Percentiles rank a stretch among this genome's conserved stretches.
phyloP scores from a whole-genome alignment of 2,329 filamentous ascomycete species.

The Fusarium sp. region DNA sequence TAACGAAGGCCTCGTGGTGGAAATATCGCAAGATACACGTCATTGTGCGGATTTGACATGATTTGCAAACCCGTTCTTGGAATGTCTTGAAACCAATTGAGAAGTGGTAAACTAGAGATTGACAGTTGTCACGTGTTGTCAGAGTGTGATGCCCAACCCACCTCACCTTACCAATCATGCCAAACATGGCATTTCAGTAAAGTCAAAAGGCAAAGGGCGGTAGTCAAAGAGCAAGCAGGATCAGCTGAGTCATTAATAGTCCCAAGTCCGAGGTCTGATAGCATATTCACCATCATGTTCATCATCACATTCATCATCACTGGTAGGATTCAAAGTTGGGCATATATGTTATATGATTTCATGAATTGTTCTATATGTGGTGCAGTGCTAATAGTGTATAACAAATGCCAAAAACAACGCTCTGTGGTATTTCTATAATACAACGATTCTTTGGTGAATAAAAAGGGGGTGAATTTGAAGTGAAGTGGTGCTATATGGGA shows the following conservation, averaged over 20 bases:
- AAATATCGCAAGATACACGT: neutral
- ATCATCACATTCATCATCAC: neutral
- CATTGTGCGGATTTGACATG: neutral
- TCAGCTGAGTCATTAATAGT: neutral
- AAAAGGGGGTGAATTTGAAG: neutral
- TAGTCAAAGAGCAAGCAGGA: neutral
- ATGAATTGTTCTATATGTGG: conserved; percentile 34
- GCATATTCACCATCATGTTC: neutral
- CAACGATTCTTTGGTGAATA: conserved; percentile 15
- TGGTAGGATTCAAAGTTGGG: neutral
- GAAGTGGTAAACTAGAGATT: neutral
- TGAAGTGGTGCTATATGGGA: neutral
- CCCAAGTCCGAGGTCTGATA: neutral
- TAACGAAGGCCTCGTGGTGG: neutral
- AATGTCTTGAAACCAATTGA: neutral
- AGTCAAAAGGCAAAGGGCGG: neutral
- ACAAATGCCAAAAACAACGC: conserved; percentile 24
- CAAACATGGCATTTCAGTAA: neutral
- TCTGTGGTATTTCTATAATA: conserved; percentile 39
- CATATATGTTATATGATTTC: conserved; percentile 1
- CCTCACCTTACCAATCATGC: neutral
- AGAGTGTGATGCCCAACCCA: neutral
- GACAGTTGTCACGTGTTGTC: neutral
- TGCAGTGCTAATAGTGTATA: conserved; percentile 1
- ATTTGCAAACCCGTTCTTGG: neutral